Base-by-base conservation (phyloP, 352 stramenopile species). In the Globisporangium spiculum region DNA sequence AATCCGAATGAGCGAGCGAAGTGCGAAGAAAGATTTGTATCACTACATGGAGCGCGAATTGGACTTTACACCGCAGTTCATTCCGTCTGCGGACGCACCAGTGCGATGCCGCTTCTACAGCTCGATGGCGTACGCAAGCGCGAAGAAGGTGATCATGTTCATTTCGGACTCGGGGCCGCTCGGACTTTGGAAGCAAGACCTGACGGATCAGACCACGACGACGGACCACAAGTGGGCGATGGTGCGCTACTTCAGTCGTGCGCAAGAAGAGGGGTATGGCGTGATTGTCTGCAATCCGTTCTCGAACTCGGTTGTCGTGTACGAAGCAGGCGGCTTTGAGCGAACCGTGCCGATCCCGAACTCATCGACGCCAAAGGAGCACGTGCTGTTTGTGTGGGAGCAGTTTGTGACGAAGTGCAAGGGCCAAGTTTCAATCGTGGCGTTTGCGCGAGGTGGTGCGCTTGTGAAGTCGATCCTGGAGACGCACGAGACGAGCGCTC, bases 221-320 rank as follows among this genome's bases (percentile, higher is more conserved):
- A 78, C 84, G 41, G 79, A 96, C 59, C 88, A 97, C 74, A 93
- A 93, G 65, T 97, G 88, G 86, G 91, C 89, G 2, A 97, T 97
- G 89, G 79, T 88, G 24, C 80, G 80, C 26, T 96, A 94, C 70
- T 86, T 96, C 26, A 91, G 75, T 38, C 89, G 88, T 59, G 89
- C 88, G 1, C 88, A 94, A 75, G 84, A 93, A 70, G 89, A 96
- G 67, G 89, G 89, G 24, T 96, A 90, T 58, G 88, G 88, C 36
- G 80, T 96, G 66, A 75, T 96, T 36, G 80, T 95, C 54, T 96
- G 88, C 73, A 96, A 96, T 60, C 89, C 89, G 30, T 96, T 94
- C 66, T 84, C 85, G 9, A 96, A 96, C 64, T 91, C 73, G n/a
- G 88, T 88, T 16, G 86, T 95, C 6, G 89, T 96, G 12, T 96